Evolutionary conservation across 441 rosid species (phyloP), one percentile per base, ranked within the genome.

Genomic region (Eruca vesicaria): DNA sequence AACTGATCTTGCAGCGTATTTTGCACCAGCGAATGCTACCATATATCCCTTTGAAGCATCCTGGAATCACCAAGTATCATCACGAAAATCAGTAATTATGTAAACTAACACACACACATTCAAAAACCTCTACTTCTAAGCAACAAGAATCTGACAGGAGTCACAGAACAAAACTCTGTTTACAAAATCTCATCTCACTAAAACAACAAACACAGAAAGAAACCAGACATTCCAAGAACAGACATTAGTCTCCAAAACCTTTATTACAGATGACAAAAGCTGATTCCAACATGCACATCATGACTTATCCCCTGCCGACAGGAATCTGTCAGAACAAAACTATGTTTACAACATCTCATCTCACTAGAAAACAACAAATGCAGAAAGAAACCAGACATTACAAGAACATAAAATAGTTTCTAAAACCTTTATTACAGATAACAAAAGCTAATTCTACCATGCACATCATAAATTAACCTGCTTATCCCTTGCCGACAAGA

Each of bases 21-120:
- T 94, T 62, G 92, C 80, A 73, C 98, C 98, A 57, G 97, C 97
- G 77, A 94, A 94, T 69, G 98, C 98, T 66, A 94, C 97, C 97
- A 94, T 94, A 79, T 85, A 83, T 4, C 98, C 97, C 81, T 94
- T 93, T 74, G 76, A 78, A 38, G 48, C 36, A 16, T 80, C 88
- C 98, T 94, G 86, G 62, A 77, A 80, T 55, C 33, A 75, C 10
- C 21, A 29, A 29, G 15, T 48, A 48, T 68, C 69, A 66, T 32
- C 16, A 16, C 9, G 11, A 53, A 50, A 66, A 60, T 43, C 14
- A 0, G 5, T 66, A 55, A 31, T 14, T 31, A 52, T 8, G 21
- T 45, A 31, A 33, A 52, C 72, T 69, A 69, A 21, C 29, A 55
- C 48, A 67, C 16, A 20, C 28, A 71, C 66, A 70, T 23, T 31